Base-by-base conservation (phyloP, 2,329 filamentous ascomycete genomes). In the Ophiocordyceps camponoti-rufipedis region DNA sequence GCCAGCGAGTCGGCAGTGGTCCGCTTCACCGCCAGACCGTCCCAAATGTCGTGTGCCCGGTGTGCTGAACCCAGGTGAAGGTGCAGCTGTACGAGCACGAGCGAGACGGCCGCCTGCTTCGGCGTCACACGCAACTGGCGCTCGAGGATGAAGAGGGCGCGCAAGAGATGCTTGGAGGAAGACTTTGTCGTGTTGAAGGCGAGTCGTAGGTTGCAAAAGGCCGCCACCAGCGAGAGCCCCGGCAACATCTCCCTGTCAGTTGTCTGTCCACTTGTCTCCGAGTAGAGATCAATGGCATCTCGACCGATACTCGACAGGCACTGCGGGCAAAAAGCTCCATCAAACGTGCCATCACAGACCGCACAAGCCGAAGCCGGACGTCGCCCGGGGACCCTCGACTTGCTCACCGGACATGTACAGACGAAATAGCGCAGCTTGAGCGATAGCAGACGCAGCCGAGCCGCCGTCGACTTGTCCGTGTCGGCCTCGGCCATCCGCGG, bases 1-100 rank as follows among this genome's bases (percentile, higher is more conserved):
- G 63, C 71, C 0, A 78, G 62, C 0, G 72, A 70, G 49, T 77
- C 72, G n/a, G 74, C 67, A 28, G 75, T 71, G 0, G 70, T 72
- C 19, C 73, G 66, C 56, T 78, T 78, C 2, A 78, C 67, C 3
- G 66, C 70, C 10, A 75, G 62, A 0, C 62, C 62, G 11, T 63
- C 59, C 71, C 72, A 77, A 2, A 72, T 56, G 32, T 67, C 55
- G 23, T 66, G 59, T 0, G 69, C 70, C 16, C 64, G 62, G 1
- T 67, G 62, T 0, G 64, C 64, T 12, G 69, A 71, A 8, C 73
- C 73, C 7, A 75, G 58, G 4, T 68, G 55, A 10, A 74, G 58
- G 44, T 74, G 71, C 2, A 76, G 53, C 46, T 72, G 70, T 1
- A 72, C 62, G 0, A 78, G 60, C 0, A 77, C 49, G 4, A 78